phyloP scores from a whole-genome alignment of 371 early-diverging fungal genomes.

The Smittium culicis region DNA sequence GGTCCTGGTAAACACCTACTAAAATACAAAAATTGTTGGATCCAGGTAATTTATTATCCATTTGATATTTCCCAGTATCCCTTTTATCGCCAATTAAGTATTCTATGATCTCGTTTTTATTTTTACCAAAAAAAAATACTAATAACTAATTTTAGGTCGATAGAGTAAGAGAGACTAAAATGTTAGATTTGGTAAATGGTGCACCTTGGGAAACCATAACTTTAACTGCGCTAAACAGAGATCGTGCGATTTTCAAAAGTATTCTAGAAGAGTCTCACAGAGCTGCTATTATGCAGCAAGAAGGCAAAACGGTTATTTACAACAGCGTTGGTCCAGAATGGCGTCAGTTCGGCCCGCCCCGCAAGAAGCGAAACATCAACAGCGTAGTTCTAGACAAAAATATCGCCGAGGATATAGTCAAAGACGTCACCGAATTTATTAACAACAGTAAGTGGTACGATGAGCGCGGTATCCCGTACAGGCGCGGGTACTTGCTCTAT shows the following conservation, averaged over 20 bases:
- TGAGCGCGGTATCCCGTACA: conserved; percentile 90
- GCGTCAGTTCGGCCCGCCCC: conserved; percentile 91
- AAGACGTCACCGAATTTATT: conserved; percentile 77
- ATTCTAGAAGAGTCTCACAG: conserved; percentile 72
- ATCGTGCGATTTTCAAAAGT: conserved; percentile 54
- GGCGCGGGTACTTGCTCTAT: conserved; percentile 93
- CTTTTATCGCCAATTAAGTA: too few relatives aligned
- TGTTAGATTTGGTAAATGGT: conserved; percentile 80
- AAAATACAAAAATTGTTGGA: conserved; percentile 65
- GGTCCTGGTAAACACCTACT: conserved; percentile 87
- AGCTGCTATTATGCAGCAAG: conserved; percentile 69
- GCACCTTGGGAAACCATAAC: conserved; percentile 91
- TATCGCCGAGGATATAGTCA: conserved; percentile 54
- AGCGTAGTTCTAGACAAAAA: conserved; percentile 79
- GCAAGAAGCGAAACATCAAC: conserved; percentile 62
- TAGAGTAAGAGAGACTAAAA: conserved; percentile 57
- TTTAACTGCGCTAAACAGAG: conserved; percentile 72
- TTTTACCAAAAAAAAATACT: too few relatives aligned
- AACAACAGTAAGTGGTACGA: conserved; percentile 85
- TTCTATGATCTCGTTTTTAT: too few relatives aligned
- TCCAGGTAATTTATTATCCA: conserved; percentile 45
- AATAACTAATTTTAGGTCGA: conserved; percentile 46
- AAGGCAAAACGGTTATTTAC: conserved; percentile 89
- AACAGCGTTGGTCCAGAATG: conserved; percentile 92
- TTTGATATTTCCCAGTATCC: too few relatives aligned